Conservation (phyloP, 371 early-diverging fungal genomes). For the Rhizoclosmatium hyalinum region DNA sequence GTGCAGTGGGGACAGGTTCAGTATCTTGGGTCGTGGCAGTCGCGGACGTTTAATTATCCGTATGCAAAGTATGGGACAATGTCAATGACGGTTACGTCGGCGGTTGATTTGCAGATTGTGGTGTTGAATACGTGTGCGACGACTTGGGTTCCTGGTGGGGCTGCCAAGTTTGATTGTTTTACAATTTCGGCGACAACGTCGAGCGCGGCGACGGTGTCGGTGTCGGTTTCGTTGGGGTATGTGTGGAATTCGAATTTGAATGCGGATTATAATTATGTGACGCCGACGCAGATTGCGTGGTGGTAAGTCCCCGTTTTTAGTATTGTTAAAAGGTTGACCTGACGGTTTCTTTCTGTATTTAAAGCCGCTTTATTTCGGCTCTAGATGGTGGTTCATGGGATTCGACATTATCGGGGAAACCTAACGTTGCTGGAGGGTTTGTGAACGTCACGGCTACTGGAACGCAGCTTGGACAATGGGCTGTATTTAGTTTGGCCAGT, state of each 20-base stretch:
- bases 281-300: slow-evolving; percentile 5
- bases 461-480: slow-evolving; percentile 31
- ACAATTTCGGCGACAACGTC: slow-evolving; percentile 10
- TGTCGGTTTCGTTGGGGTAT: slow-evolving; percentile 21
- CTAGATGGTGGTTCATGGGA: slow-evolving; percentile 38
- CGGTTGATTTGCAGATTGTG: slow-evolving; percentile 14
- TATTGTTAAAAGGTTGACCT: no score
- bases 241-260: slow-evolving; percentile 1
- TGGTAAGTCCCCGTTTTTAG: slow-evolving; percentile 4
- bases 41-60: slow-evolving; percentile 24
- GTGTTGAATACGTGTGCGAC: slow-evolving; percentile 12
- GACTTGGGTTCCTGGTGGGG: slow-evolving; percentile 32
- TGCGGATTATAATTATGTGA: neutral
- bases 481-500: slow-evolving; percentile 16
- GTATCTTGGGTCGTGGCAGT: slow-evolving; percentile 23
- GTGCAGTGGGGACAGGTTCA: slow-evolving; percentile 19
- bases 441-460: neutral
- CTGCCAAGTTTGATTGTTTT: slow-evolving; percentile 25
- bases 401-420: neutral
- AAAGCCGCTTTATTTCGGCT: slow-evolving; percentile 24
- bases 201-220: neutral
- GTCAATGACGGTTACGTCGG: neutral
- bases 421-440: neutral
- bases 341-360: no score
- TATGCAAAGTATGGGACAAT: slow-evolving; percentile 14